Evolutionary conservation across 768 basidiomycete genomes (phyloP).

Genomic region (Psilocybe sp.): DNA sequence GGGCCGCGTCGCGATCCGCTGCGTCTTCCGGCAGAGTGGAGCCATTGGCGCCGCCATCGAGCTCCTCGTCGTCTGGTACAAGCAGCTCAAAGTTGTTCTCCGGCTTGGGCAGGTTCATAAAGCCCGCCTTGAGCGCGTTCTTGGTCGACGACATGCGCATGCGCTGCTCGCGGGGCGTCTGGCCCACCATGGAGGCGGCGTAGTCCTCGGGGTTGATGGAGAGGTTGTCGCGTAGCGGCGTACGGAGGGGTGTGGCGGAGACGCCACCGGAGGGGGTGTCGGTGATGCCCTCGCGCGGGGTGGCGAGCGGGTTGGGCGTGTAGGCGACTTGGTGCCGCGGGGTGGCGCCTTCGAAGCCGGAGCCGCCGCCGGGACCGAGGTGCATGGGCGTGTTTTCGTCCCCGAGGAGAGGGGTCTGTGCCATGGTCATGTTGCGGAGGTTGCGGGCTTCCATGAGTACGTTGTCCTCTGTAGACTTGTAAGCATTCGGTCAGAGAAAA

Average conservation of each 20-base stretch:
- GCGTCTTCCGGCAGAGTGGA: slow-evolving; percentile 78
- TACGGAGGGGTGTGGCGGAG: slow-evolving; percentile 81
- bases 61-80: slow-evolving; percentile 84
- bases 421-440: slow-evolving; percentile 87
- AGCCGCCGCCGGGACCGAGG: slow-evolving; percentile 65
- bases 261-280: slow-evolving; percentile 44
- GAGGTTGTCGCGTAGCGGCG: slow-evolving; percentile 91
- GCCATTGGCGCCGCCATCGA: slow-evolving; percentile 39
- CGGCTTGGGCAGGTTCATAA: slow-evolving; percentile 82
- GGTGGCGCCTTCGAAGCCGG: slow-evolving; percentile 93
- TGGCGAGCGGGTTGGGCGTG: slow-evolving; percentile 95
- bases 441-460: slow-evolving; percentile 95
- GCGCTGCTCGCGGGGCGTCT: slow-evolving; percentile 78
- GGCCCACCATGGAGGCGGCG: slow-evolving; percentile 47
- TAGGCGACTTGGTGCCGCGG: slow-evolving; percentile 89
- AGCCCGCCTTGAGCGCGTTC: slow-evolving; percentile 75
- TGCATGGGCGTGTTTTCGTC: slow-evolving; percentile 98
- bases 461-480: slow-evolving; percentile 72
- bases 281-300: slow-evolving; percentile 55
- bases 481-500: slow-evolving; percentile 1
- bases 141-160: slow-evolving; percentile 63
- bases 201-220: slow-evolving; percentile 80
- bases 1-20: slow-evolving; percentile 81
- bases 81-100: slow-evolving; percentile 98
- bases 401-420: slow-evolving; percentile 92